Percentiles rank a stretch among this genome's conserved stretches.
Conservation (phyloP, 345 rosid species). For the Eucalyptus pauciflora region DNA sequence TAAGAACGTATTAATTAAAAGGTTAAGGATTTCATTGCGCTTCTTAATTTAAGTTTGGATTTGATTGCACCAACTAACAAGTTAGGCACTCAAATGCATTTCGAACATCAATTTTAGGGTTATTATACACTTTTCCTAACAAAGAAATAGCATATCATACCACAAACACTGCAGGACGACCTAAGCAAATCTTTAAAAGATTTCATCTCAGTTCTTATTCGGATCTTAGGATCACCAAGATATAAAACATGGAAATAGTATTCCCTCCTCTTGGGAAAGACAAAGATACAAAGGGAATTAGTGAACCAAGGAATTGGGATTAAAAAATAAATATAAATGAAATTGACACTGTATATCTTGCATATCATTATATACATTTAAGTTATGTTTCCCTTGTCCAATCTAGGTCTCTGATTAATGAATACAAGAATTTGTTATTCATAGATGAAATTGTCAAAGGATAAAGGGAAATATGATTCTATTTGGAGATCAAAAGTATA, state of each 20-base stretch:
- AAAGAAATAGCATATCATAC: background rate
- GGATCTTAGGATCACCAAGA: fast-evolving
- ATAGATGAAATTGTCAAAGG: background rate
- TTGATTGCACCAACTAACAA: background rate
- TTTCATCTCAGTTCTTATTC: too few relatives aligned
- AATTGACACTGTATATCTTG: background rate
- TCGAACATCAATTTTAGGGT: background rate
- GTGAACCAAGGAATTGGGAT: background rate
- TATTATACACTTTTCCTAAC: background rate
- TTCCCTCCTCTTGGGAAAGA: too few relatives aligned
- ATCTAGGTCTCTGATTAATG: background rate
- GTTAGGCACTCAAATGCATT: background rate
- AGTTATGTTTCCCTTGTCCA: background rate
- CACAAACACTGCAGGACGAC: background rate
- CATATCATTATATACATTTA: background rate
- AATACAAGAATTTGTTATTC: background rate
- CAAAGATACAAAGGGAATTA: too few relatives aligned
- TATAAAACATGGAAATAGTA: too few relatives aligned
- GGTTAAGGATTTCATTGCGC: background rate
- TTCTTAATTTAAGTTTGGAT: background rate
- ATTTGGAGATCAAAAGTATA: background rate
- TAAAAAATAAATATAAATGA: background rate
- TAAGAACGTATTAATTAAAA: background rate
- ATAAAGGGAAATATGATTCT: background rate
- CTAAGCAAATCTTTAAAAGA: too few relatives aligned